Conservation (phyloP, 2,329 filamentous ascomycete genomes). For the Myriosclerotinia curreyana region DNA sequence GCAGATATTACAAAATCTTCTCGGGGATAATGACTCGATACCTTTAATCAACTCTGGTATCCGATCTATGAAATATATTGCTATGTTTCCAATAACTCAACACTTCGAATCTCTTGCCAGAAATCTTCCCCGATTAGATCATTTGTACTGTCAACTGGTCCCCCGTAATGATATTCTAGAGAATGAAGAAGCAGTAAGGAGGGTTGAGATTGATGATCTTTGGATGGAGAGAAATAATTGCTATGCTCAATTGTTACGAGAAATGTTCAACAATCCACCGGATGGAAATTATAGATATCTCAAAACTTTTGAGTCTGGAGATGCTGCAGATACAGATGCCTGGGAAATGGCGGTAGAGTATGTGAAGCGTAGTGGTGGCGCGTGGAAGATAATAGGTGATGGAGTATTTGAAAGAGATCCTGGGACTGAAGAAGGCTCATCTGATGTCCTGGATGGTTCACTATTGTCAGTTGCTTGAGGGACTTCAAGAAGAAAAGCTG, state of each 20-base stretch:
- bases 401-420: conserved; percentile 46
- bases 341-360: conserved; percentile 48
- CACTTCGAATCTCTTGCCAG: conserved; percentile 54
- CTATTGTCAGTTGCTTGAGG: conserved; percentile 35
- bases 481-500: conserved; percentile 19
- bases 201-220: conserved; percentile 33
- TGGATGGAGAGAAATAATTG: conserved; percentile 38
- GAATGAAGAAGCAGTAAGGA: background rate
- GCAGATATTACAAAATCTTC: conserved; percentile 55
- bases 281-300: conserved; percentile 46
- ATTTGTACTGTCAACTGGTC: conserved; percentile 53
- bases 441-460: background rate
- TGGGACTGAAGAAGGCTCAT: background rate
- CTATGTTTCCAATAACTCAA: conserved; percentile 63
- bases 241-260: conserved; percentile 35
- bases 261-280: conserved; percentile 35
- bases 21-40: conserved; percentile 41
- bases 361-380: conserved; percentile 41
- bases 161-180: conserved; percentile 41
- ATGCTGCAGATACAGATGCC: conserved; percentile 45
- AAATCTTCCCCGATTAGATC: conserved; percentile 50
- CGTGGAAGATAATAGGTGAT: conserved; percentile 46
- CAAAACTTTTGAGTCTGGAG: conserved; percentile 50
- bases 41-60: conserved; percentile 45
- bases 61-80: conserved; percentile 56